phyloP scores from a whole-genome alignment of 2,329 filamentous ascomycete genomes.

The Curvularia sp. region DNA sequence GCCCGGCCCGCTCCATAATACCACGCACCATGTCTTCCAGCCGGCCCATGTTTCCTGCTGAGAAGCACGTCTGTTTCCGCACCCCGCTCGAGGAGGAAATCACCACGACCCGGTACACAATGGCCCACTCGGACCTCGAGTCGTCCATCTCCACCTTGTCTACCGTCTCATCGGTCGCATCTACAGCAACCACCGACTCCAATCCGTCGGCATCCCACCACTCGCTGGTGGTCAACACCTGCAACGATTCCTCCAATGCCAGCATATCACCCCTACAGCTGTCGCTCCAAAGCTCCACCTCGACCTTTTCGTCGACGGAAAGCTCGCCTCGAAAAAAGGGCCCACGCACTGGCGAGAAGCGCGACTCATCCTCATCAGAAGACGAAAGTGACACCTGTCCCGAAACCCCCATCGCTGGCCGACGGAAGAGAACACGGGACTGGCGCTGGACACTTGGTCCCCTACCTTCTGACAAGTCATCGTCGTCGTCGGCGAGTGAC shows the following conservation, averaged over 20 bases:
- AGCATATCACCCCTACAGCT: conserved; percentile 24
- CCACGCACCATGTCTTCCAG: conserved; percentile 53
- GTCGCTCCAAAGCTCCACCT: conserved; percentile 11
- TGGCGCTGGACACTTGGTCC: conserved; percentile 66
- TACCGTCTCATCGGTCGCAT: conserved; percentile 28
- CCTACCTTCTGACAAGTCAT: conserved; percentile 40
- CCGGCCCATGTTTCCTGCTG: conserved; percentile 59
- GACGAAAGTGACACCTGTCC: conserved; percentile 59
- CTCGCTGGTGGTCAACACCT: conserved; percentile 17
- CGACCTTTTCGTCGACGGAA: conserved; percentile 32
- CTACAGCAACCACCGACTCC: conserved; percentile 16
- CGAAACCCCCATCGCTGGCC: conserved; percentile 61
- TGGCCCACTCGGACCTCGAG: conserved; percentile 63
- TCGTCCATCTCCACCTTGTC: conserved; percentile 49
- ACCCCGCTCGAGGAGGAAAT: conserved; percentile 66
- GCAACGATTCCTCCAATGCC: conserved; percentile 23
- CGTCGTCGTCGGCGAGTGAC: conserved; percentile 30
- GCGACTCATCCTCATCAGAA: conserved; percentile 54
- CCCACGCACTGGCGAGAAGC: conserved; percentile 51
- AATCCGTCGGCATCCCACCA: conserved; percentile 27
- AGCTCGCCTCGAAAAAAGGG: conserved; percentile 33
- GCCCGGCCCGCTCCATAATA: conserved; percentile 48
- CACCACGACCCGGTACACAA: conserved; percentile 61
- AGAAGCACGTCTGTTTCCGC: conserved; percentile 65
- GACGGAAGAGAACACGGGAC: conserved; percentile 60